Percentiles rank a stretch among this genome's conserved stretches.
Evolutionary conservation across 306 rosid species (phyloP).

Genomic region (Trifolium subterraneum): DNA sequence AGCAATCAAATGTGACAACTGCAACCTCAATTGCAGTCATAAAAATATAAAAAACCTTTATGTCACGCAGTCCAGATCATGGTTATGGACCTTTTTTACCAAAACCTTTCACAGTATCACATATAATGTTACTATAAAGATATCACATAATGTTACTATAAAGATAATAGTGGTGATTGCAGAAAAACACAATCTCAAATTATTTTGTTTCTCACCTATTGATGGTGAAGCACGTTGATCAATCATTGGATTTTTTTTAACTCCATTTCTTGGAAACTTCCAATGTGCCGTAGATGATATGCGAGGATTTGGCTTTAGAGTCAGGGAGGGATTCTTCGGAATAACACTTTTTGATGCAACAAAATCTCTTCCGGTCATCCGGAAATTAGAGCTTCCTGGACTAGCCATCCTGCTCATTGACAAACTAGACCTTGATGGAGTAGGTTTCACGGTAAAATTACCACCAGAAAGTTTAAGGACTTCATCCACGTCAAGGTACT

Average conservation of each 20-base stretch:
- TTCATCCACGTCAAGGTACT: conserved; percentile 63
- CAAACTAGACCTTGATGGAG: conserved; percentile 11
- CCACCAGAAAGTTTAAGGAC: conserved; percentile 52
- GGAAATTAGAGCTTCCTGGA: background rate
- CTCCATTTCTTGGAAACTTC: conserved; percentile 41
- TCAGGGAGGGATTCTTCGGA: background rate
- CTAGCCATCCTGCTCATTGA: background rate
- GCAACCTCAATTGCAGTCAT: background rate
- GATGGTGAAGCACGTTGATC: conserved; percentile 40
- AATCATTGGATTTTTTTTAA: conserved; percentile 26
- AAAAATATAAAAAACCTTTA: background rate
- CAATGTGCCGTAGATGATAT: conserved; percentile 14
- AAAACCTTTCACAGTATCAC: no score
- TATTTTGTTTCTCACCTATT: conserved; percentile 46
- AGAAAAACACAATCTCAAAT: background rate
- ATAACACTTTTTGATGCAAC: conserved; percentile 15
- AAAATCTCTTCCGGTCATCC: background rate
- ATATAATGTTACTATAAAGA: background rate
- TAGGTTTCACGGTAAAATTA: conserved; percentile 5
- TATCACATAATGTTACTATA: background rate
- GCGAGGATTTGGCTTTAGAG: background rate
- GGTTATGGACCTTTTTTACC: background rate
- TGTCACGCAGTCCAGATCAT: background rate
- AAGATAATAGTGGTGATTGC: background rate
- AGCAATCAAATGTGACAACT: background rate